Conservation (phyloP, 1,139 yeast genomes). For the Debaryomyces psychrophilus region DNA sequence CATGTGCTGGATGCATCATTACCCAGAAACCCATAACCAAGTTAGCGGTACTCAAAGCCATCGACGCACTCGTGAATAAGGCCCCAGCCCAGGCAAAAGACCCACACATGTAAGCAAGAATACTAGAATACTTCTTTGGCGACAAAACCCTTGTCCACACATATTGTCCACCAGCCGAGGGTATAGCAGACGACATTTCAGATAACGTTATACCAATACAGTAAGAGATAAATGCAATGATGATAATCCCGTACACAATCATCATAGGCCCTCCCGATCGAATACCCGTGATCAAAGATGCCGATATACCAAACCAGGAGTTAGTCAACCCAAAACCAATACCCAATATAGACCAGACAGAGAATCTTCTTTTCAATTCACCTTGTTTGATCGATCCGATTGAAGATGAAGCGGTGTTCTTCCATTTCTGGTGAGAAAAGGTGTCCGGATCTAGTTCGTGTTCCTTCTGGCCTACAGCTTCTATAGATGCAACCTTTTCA, state of each 20-base stretch:
- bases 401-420: slow-evolving; percentile 6
- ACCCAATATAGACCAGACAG: slow-evolving; percentile 59
- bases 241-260: slow-evolving; percentile 67
- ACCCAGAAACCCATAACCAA: slow-evolving; percentile 55
- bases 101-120: slow-evolving; percentile 56
- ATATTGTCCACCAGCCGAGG: slow-evolving; percentile 63
- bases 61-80: slow-evolving; percentile 58
- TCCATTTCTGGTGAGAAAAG: slow-evolving; percentile 5
- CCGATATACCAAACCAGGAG: slow-evolving; percentile 72
- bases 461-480: slow-evolving; percentile 1
- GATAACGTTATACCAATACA: slow-evolving; percentile 46
- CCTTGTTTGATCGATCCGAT: slow-evolving; percentile 17
- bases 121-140: slow-evolving; percentile 50
- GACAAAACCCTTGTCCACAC: slow-evolving; percentile 62
- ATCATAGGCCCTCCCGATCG: slow-evolving; percentile 70
- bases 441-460: not conserved
- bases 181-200: slow-evolving; percentile 57
- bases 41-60: slow-evolving; percentile 52
- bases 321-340: slow-evolving; percentile 72
- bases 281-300: slow-evolving; percentile 64
- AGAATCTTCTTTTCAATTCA: slow-evolving; percentile 52
- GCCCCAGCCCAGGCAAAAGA: slow-evolving; percentile 62
- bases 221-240: slow-evolving; percentile 53
- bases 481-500: slow-evolving; percentile 2
- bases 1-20: slow-evolving; percentile 47